Percentiles rank a stretch among this genome's conserved stretches.
phyloP scores from a whole-genome alignment of 495 filamentous ascomycete genomes.

The Pyronema omphalodes region DNA sequence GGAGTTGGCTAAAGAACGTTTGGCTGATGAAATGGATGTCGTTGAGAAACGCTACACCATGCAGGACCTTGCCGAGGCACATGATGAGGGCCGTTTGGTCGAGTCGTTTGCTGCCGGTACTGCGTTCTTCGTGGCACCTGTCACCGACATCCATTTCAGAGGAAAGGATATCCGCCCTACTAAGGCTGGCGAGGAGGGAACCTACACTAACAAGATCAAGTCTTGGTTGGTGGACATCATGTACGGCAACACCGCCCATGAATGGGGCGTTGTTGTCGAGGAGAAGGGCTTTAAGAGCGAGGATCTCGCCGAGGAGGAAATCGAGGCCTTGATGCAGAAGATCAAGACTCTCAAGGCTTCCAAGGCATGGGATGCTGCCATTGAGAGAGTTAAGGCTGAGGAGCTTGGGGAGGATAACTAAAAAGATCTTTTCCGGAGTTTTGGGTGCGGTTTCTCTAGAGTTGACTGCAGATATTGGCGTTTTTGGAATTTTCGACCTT shows the following conservation, averaged over 20 bases:
- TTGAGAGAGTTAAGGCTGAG: slow-evolving; percentile 14
- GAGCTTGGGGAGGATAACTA: slow-evolving; percentile 1
- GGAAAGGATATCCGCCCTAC: slow-evolving; percentile 46
- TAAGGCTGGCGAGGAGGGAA: slow-evolving; percentile 32
- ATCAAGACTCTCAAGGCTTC: slow-evolving; percentile 13
- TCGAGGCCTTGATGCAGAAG: slow-evolving; percentile 14
- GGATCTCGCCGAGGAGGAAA: slow-evolving; percentile 7
- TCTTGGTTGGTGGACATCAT: slow-evolving; percentile 65
- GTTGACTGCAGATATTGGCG: too few species aligned
- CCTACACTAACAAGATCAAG: slow-evolving; percentile 53
- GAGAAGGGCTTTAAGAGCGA: slow-evolving; percentile 29
- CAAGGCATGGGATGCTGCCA: slow-evolving; percentile 12
- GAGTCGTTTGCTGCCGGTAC: slow-evolving; percentile 81
- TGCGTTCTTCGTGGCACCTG: slow-evolving; percentile 70
- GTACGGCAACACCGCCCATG: slow-evolving; percentile 63
- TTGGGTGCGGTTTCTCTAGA: too few species aligned
- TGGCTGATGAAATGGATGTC: slow-evolving; percentile 46
- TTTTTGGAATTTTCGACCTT: too few species aligned
- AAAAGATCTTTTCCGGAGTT: neutral
- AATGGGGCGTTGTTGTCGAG: slow-evolving; percentile 61
- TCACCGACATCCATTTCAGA: slow-evolving; percentile 54
- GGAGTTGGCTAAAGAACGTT: slow-evolving; percentile 46
- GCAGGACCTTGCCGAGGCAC: slow-evolving; percentile 52
- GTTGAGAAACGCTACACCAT: slow-evolving; percentile 70
- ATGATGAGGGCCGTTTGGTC: slow-evolving; percentile 53